Evolutionary conservation across 805 yeast genomes (phyloP), one percentile per base, ranked within the genome.

Genomic region (Phaffomyces antillensis): DNA sequence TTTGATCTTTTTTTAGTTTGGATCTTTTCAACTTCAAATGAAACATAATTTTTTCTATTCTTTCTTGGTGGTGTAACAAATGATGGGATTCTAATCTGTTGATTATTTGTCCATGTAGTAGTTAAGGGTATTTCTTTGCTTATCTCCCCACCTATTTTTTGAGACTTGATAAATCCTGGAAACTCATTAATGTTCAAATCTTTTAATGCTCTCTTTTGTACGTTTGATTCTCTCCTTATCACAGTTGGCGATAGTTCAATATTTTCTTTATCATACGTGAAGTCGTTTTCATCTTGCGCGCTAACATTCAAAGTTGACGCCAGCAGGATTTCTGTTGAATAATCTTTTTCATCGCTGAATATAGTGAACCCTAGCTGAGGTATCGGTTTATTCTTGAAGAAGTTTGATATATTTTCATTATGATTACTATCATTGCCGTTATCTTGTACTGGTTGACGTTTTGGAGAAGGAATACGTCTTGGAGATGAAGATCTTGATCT

Each of bases 1-100:
- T 41, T 42, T 1, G 60, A 52, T 51, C 62, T 54, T 39, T 58
- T 58, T 13, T 52, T n/a, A 18, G 40, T 38, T n/a, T 16, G 36
- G 11, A 33, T 43, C 26, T 46, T 47, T 15, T 49, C 47, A 23
- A 41, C 45, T 10, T 48, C 50, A 37, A 50, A 51, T 10, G 55
- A 49, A n/a, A 54, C 25, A 30, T 55, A 56, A 35, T 44, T 53
- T 4, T 43, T 36, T 33, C 58, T 48, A 31, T 55, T 46, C 2
- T 33, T 35, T 46, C 61, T 52, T 41, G 62, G 61, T 3, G 62
- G 62, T 5, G 62, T 58, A 4, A 58, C 49, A 41, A 41, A 58
- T 5, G 49, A 43, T 9, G 61, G 61, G 7, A 58, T 49, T 7
- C 28, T 40, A 7, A 36, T 36, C 3, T 34, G 32, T 4, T 52